Percentiles rank a stretch among this genome's conserved stretches.
Conservation (phyloP, 2,329 filamentous ascomycete species). For the Xylariaceae sp. region DNA sequence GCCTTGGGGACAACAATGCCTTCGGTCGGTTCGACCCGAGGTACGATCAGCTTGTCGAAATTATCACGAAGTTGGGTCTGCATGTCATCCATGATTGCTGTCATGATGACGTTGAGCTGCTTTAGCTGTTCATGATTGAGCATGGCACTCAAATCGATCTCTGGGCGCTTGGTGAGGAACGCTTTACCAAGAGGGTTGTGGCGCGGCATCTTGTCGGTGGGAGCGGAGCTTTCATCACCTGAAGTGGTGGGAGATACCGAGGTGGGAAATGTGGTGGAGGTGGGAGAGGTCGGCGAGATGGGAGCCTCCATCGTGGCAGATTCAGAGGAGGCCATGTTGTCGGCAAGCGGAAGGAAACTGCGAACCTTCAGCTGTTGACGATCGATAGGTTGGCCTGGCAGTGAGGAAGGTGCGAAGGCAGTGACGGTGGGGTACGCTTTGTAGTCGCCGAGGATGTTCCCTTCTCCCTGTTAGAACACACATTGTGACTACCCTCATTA, state of each 20-base stretch:
- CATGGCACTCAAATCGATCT: conserved; percentile 49
- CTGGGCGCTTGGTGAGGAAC: conserved; percentile 35
- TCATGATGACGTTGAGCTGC: conserved; percentile 50
- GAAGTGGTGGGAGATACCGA: conserved; percentile 16
- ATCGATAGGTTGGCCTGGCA: not conserved
- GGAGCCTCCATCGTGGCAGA: conserved; percentile 12
- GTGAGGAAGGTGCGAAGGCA: not conserved
- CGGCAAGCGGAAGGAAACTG: not conserved
- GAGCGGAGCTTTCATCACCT: conserved; percentile 23
- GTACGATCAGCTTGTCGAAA: conserved; percentile 45
- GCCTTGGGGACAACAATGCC: conserved; percentile 27
- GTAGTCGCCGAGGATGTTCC: no score
- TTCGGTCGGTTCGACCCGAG: conserved; percentile 28
- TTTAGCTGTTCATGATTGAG: conserved; percentile 46
- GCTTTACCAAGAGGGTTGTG: conserved; percentile 14
- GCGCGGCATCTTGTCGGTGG: conserved; percentile 18
- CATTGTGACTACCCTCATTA: no score
- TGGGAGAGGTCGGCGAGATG: conserved; percentile 8
- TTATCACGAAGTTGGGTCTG: conserved; percentile 47
- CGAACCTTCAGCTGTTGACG: not conserved
- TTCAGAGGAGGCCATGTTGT: not conserved
- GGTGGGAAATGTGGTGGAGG: conserved; percentile 5
- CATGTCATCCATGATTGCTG: conserved; percentile 52
- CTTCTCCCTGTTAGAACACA: no score
- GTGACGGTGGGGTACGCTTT: no score